Evolutionary conservation across 2,329 filamentous ascomycete genomes (phyloP), one percentile per base, ranked within the genome.

Genomic region (Fusarium nygamai): DNA sequence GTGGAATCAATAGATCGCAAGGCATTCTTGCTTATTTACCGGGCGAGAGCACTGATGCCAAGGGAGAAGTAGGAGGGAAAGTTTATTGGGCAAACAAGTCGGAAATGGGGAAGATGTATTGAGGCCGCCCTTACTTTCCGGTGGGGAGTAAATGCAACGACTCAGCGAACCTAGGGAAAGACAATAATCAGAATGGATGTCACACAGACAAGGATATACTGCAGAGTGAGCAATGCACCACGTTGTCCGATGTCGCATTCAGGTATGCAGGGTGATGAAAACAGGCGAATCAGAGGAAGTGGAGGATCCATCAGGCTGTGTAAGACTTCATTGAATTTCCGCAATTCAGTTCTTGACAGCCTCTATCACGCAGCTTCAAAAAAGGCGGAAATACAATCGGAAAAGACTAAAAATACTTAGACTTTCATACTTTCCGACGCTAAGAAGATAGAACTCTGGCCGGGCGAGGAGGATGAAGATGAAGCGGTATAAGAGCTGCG

Each of bases 51-150:
- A 8, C 9, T 6, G 9, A 24, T 8, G 3, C 20, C 3, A 19
- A 9, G 39, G 1, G 29, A 20, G 4, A 31, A 46, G 12, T 13
- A 7, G 6, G 7, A 24, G 9, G 16, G 12, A 29, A 2, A 9
- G 4, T 6, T 4, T 2, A 31, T 56, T 29, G 27, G 53, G 1
- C 0, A 24, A 33, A 3, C 1, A 6, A 4, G 3, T 27, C 24
- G 19, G 50, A 6, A 20, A 24, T 8, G 22, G 8, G 0, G 5
- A 2, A 50, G 3, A 19, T 7, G 1, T 12, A 20, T 33, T 19
- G 48, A 34, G 31, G 31, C 48, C 29, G 2, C 29, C 29, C 20
- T 48, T 29, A 9, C 8, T 29, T 46, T 5, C 11, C 43, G 5
- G 4, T 1, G 43, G 24, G 11, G 8, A 46, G 38, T 5, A 46